Percentiles rank a stretch among this genome's conserved stretches.
Conservation (phyloP, 202 grass and related monocot genomes). For the Schoenoplectus tabernaemontani region DNA sequence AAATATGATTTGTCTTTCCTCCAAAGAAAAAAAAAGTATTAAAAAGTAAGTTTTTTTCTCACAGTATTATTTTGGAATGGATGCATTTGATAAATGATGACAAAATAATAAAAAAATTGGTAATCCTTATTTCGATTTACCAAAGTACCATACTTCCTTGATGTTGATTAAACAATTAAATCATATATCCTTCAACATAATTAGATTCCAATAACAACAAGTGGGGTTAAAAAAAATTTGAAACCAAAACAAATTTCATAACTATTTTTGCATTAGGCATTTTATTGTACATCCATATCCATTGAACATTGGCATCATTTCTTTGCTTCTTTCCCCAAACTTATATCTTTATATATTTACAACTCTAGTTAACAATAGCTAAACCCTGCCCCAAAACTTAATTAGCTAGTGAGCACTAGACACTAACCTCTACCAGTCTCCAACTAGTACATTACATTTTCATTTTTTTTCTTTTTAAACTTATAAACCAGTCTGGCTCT, state of each 20-base stretch:
- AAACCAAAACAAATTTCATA: not conserved
- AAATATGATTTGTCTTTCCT: conserved; percentile 1
- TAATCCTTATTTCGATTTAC: too few relatives aligned
- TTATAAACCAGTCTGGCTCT: not conserved
- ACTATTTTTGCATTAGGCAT: conserved; percentile 4
- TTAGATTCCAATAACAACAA: too few relatives aligned
- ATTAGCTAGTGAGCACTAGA: conserved; percentile 25
- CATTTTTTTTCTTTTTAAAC: not conserved
- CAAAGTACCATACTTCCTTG: too few relatives aligned
- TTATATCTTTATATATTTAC: conserved; percentile 26
- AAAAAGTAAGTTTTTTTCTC: too few relatives aligned
- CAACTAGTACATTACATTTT: not conserved
- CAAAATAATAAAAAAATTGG: too few relatives aligned
- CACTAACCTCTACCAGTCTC: conserved; percentile 1
- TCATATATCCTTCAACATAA: too few relatives aligned
- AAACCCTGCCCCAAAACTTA: conserved; percentile 29
- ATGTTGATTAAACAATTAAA: too few relatives aligned
- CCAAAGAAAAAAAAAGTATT: not conserved
- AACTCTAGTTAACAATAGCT: conserved; percentile 25
- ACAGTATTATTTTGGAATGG: too few relatives aligned
- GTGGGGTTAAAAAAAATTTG: not conserved
- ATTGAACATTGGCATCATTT: not conserved
- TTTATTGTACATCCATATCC: conserved; percentile 12
- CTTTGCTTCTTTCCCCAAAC: not conserved
- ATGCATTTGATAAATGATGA: too few relatives aligned